Evolutionary conservation across 805 yeast genomes (phyloP).

Genomic region (Metschnikowia continentalis): DNA sequence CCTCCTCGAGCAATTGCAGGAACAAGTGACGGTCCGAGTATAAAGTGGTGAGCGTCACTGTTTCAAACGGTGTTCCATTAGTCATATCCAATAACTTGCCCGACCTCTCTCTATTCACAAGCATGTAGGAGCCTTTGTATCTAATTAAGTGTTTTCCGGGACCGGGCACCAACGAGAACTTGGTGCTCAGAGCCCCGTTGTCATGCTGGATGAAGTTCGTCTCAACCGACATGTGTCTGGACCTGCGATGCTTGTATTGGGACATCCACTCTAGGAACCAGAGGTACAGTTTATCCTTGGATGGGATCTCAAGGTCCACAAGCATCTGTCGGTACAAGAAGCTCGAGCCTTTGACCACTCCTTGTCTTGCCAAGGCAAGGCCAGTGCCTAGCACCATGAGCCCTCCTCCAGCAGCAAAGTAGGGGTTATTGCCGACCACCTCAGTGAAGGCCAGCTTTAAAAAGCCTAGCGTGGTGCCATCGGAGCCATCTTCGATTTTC

Average conservation of each 20-base stretch:
- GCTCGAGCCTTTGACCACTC: slow-evolving; percentile 56
- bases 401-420: slow-evolving; percentile 98
- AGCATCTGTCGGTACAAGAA: slow-evolving; percentile 77
- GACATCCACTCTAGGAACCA: slow-evolving; percentile 99
- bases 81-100: slow-evolving; percentile 85
- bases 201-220: slow-evolving; percentile 85
- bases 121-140: slow-evolving; percentile 83
- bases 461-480: slow-evolving; percentile 36
- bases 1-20: slow-evolving; percentile 70
- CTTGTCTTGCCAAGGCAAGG: slow-evolving; percentile 71
- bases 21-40: slow-evolving; percentile 76
- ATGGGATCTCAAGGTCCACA: slow-evolving; percentile 89
- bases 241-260: slow-evolving; percentile 63
- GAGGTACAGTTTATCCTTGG: slow-evolving; percentile 85
- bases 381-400: slow-evolving; percentile 92
- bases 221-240: slow-evolving; percentile 86
- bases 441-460: slow-evolving; percentile 43
- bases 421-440: slow-evolving; percentile 73
- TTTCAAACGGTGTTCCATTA: slow-evolving; percentile 91
- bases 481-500: slow-evolving; percentile 32
- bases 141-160: slow-evolving; percentile 90
- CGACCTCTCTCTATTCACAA: slow-evolving; percentile 85
- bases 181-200: slow-evolving; percentile 85
- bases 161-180: slow-evolving; percentile 90
- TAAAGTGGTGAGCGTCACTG: slow-evolving; percentile 88